These are phyloP conservation scores for Cladosporium sp. DNA, from an alignment of 2,329 filamentous ascomycete genomes.

Conservation along the genomic window DNA sequence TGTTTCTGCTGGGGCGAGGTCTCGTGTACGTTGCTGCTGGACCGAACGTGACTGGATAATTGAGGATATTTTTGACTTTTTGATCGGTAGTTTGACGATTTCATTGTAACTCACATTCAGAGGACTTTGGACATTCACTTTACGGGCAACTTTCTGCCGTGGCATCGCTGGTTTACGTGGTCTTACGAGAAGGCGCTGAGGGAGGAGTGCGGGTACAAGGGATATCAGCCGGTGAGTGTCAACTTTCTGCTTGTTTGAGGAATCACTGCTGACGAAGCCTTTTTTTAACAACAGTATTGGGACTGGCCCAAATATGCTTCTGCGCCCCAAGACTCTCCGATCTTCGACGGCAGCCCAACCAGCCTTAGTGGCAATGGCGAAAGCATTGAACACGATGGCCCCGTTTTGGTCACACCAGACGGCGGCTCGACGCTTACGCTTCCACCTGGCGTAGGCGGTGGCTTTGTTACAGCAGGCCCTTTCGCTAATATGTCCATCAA, in stretches of 20 bases:
- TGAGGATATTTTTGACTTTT: too few species aligned
- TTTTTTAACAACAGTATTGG: slow-evolving; percentile 38
- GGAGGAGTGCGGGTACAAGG: slow-evolving; percentile 43
- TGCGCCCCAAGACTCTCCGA: slow-evolving; percentile 43
- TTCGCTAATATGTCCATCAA: slow-evolving; percentile 45
- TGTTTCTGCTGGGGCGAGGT: slow-evolving; percentile 3
- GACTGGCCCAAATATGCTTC: slow-evolving; percentile 49
- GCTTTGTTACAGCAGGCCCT: slow-evolving; percentile 49
- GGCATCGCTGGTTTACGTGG: slow-evolving; percentile 42
- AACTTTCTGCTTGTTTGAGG: too few species aligned
- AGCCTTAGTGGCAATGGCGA: slow-evolving; percentile 32
- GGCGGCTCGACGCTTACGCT: slow-evolving; percentile 36
- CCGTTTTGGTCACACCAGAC: slow-evolving; percentile 37
- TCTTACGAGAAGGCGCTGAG: slow-evolving; percentile 39
- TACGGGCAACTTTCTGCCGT: slow-evolving; percentile 35
- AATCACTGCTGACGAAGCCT: slow-evolving; percentile 13
- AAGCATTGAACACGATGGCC: slow-evolving; percentile 14
- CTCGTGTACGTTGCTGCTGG: too few species aligned
- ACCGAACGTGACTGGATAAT: too few species aligned
- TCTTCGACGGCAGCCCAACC: slow-evolving; percentile 54
- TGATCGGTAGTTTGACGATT: slow-evolving; percentile 25
- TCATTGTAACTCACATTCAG: slow-evolving; percentile 26
- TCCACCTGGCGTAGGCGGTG: slow-evolving; percentile 48
- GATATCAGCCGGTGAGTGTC: slow-evolving; percentile 33
- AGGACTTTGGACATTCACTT: slow-evolving; percentile 24